Percentiles rank a stretch among this genome's conserved stretches.
phyloP scores from a whole-genome alignment of 2,329 filamentous ascomycete genomes.

The Trichoderma arundinaceum region DNA sequence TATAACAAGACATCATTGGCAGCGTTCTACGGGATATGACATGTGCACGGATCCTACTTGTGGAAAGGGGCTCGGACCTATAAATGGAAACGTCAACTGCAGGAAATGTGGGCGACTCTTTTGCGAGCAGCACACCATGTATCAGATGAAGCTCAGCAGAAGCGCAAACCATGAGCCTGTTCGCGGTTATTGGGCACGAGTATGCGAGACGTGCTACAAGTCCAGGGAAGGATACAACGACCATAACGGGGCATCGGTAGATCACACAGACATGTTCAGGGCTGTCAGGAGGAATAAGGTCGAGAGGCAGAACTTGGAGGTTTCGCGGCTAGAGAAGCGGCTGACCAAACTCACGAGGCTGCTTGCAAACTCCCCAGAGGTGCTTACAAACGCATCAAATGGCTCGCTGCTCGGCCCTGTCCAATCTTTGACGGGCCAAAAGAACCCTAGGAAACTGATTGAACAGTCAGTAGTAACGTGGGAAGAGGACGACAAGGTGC shows the following conservation, averaged over 20 bases:
- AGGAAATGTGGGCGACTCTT: conserved; percentile 91
- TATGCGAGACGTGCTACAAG: conserved; percentile 99
- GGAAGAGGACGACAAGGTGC: conserved; percentile 86
- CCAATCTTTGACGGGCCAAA: conserved; percentile 68
- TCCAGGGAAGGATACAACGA: conserved; percentile 96
- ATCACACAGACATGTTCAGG: conserved; percentile 75
- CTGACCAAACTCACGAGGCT: conserved; percentile 88
- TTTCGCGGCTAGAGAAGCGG: conserved; percentile 88
- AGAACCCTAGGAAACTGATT: conserved; percentile 76
- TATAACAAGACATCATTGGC: conserved; percentile 89
- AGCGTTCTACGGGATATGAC: conserved; percentile 75
- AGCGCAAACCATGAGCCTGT: conserved; percentile 89
- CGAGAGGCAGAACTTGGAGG: conserved; percentile 84
- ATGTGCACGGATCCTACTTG: conserved; percentile 87
- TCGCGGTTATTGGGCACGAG: conserved; percentile 88
- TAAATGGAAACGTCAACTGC: conserved; percentile 89
- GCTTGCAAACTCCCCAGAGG: conserved; percentile 75
- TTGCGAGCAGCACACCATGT: conserved; percentile 98
- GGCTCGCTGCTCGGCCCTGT: conserved; percentile 65
- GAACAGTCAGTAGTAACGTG: conserved; percentile 94
- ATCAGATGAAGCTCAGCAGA: conserved; percentile 95
- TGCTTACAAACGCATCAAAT: conserved; percentile 55
- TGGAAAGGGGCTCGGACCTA: conserved; percentile 75
- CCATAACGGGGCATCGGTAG: conserved; percentile 71
- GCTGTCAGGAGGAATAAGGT: conserved; percentile 76